Base-by-base conservation (phyloP, 2,329 filamentous ascomycete species). In the Xylaria sp. region DNA sequence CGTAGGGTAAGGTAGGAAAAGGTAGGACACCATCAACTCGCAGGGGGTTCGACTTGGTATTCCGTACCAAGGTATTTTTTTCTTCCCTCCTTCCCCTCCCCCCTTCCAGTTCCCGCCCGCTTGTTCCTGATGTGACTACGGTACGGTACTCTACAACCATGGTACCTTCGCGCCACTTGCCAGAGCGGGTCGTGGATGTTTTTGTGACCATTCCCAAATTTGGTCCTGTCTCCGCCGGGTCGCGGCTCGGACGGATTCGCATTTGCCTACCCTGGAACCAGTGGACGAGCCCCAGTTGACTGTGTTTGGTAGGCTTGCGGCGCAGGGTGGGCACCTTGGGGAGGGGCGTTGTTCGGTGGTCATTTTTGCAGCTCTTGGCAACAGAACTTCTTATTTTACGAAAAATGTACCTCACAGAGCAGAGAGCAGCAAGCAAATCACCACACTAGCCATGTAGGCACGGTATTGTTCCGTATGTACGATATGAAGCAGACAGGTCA, bases 231-330 rank as follows among this genome's bases (percentile, higher is more conserved):
- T 69, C 65, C 69, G 67, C 67, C 67, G 69, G 66, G 67, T 68
- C 67, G 69, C 66, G 69, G 66, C 68, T 68, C 68, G 68, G 68
- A 70, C 68, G 68, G 69, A 71, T 71, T 70, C 66, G 66, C 65
- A 67, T 65, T 66, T 68, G 66, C 68, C 66, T 68, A 66, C 64
- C 48, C 63, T 69, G 65, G 23, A 30, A 30, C 23, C 23, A 30
- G 23, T 30, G 23, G 65, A 61, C 55, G 66, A 65, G 63, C 65
- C 65, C 63, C 65, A 69, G 65, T 60, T 61, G 59, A 63, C 60
- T 59, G 65, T 69, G 66, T 67, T 67, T 68, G 63, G 66, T 67
- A 66, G 66, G 65, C 63, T 66, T 65, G 62, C 63, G 65, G 66
- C 59, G 63, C 63, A 67, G 68, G 63, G 62, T 55, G 47, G 18